These are phyloP conservation scores for Monilinia laxa DNA, from an alignment of 2,329 filamentous ascomycete species.

Conservation along the genomic window DNA sequence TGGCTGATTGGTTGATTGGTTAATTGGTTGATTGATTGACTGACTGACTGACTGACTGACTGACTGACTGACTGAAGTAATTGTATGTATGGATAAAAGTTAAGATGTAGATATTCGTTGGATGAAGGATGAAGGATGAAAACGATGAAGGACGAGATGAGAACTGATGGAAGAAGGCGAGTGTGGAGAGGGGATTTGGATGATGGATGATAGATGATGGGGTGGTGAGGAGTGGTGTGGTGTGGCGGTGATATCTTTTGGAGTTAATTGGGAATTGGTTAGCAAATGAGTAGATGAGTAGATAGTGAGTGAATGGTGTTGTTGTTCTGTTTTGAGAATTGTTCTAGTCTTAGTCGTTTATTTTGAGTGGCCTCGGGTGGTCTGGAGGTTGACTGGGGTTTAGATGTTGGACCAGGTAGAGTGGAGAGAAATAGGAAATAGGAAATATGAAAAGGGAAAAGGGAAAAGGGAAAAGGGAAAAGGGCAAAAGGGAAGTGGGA, in stretches of 20 bases:
- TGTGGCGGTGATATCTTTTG: too few relatives aligned
- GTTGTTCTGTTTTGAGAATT: slow-evolving; percentile 17
- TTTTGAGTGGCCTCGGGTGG: neutral
- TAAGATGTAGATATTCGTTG: neutral
- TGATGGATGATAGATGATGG: neutral
- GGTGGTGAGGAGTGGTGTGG: too few relatives aligned
- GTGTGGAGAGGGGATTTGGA: neutral
- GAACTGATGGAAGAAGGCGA: neutral
- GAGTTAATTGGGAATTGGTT: neutral
- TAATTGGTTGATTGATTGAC: too few relatives aligned
- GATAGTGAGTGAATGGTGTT: neutral
- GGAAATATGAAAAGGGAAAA: too few relatives aligned
- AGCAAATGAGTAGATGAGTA: too few relatives aligned
- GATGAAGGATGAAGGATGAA: too few relatives aligned
- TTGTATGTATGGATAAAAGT: neutral
- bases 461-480: too few relatives aligned
- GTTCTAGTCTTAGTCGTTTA: neutral
- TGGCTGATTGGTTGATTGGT: too few relatives aligned
- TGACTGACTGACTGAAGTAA: neutral
- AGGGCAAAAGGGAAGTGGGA: too few relatives aligned
- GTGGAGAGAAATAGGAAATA: neutral
- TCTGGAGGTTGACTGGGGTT: neutral
- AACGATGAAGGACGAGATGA: neutral
- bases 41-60: too few relatives aligned
- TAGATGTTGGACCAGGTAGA: neutral